Conservation (phyloP, 2,329 filamentous ascomycete species). For the Pestalotiopsis sp. region DNA sequence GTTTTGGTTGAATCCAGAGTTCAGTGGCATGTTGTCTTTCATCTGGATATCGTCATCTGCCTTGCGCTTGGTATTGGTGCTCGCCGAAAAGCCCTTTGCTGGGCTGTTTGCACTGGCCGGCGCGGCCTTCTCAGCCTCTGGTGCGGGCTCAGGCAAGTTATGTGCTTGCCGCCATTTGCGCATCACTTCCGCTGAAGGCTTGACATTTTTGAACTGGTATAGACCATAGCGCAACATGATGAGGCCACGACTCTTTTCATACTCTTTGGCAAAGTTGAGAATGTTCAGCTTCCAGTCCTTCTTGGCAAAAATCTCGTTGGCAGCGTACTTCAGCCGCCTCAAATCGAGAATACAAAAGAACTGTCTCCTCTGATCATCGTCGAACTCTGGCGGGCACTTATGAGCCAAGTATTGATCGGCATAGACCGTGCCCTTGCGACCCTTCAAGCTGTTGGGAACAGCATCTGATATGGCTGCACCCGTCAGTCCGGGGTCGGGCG, state of each 20-base stretch:
- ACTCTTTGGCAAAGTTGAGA: slow-evolving; percentile 65
- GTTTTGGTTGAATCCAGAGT: slow-evolving; percentile 40
- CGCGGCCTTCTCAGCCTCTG: slow-evolving; percentile 38
- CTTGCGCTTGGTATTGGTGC: slow-evolving; percentile 52
- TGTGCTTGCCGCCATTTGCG: slow-evolving; percentile 62
- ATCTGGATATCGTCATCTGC: slow-evolving; percentile 52
- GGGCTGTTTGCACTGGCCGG: slow-evolving; percentile 30
- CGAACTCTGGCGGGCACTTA: slow-evolving; percentile 58
- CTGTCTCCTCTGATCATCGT: slow-evolving; percentile 62
- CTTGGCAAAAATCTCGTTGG: slow-evolving; percentile 61
- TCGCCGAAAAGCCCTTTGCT: slow-evolving; percentile 24
- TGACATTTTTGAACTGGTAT: slow-evolving; percentile 65
- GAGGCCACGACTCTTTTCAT: slow-evolving; percentile 64
- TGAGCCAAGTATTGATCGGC: slow-evolving; percentile 62
- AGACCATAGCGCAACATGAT: slow-evolving; percentile 64
- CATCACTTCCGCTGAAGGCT: slow-evolving; percentile 59
- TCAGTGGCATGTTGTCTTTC: slow-evolving; percentile 37
- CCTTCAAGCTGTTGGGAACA: slow-evolving; percentile 52
- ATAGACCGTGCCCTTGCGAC: slow-evolving; percentile 57
- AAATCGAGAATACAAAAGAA: slow-evolving; percentile 67
- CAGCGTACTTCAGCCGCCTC: slow-evolving; percentile 62
- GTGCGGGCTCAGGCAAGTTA: slow-evolving; percentile 53
- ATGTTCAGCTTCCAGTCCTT: slow-evolving; percentile 68
- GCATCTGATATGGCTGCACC: slow-evolving; percentile 57
- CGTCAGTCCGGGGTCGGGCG: slow-evolving; percentile 57